Conservation (phyloP, 176 grass and related monocot genomes). For the Aegilops sharonensis region DNA sequence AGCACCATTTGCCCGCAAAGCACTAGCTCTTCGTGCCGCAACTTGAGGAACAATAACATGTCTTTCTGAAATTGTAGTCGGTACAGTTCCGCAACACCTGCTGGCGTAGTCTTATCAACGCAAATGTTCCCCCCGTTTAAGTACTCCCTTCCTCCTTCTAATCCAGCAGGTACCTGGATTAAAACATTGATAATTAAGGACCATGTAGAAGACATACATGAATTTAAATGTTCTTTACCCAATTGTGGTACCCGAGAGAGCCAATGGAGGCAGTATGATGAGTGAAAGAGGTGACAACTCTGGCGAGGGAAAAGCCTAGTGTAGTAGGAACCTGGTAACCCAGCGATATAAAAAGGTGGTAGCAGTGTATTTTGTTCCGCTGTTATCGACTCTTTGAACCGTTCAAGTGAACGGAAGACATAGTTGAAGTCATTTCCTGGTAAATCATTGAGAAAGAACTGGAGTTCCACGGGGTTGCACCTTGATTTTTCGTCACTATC, state of each 20-base stretch:
- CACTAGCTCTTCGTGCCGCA: too few species aligned
- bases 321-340: background rate
- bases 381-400: too few species aligned
- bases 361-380: too few species aligned
- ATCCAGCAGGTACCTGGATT: conserved; percentile 5
- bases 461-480: too few species aligned
- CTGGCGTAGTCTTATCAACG: background rate
- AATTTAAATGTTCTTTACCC: background rate
- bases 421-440: too few species aligned
- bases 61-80: conserved; percentile 17
- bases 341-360: background rate
- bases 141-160: too few species aligned
- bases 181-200: background rate
- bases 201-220: background rate
- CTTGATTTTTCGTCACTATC: too few species aligned
- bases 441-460: too few species aligned
- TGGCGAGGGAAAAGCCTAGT: background rate
- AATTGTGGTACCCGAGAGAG: background rate
- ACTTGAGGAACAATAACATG: too few species aligned
- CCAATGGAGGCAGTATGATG: background rate
- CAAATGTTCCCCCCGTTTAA: conserved; percentile 28
- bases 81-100: conserved; percentile 27
- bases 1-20: too few species aligned
- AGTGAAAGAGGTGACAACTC: background rate
- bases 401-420: too few species aligned